These are phyloP conservation scores for Wickerhamomyces sydowiorum DNA, from an alignment of 805 yeast genomes.

Conservation along the genomic window DNA sequence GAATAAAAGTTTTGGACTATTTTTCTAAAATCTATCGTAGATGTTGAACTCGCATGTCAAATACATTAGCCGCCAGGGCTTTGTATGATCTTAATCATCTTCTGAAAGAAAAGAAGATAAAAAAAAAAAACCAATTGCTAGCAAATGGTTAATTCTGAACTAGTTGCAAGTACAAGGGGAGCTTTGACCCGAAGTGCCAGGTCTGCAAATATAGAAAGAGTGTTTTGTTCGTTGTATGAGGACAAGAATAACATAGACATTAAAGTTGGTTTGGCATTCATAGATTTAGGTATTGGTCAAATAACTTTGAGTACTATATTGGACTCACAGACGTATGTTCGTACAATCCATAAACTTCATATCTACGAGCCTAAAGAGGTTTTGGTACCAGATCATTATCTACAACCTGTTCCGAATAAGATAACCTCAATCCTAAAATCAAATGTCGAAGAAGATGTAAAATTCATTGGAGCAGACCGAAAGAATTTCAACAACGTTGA, in stretches of 20 bases:
- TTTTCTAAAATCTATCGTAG: too few relatives aligned
- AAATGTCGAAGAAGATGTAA: constrained; percentile 22
- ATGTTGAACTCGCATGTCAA: too few relatives aligned
- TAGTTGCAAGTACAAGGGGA: too few relatives aligned
- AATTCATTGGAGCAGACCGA: constrained; percentile 20
- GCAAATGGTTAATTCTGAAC: too few relatives aligned
- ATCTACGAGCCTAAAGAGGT: constrained; percentile 30
- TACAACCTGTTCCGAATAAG: constrained; percentile 24
- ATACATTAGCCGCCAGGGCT: too few relatives aligned
- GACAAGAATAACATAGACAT: constrained; percentile 16
- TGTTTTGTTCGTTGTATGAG: constrained; percentile 25
- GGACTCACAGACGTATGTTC: constrained; percentile 41
- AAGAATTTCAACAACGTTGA: constrained; percentile 20
- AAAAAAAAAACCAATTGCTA: too few relatives aligned
- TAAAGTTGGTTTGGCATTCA: constrained; percentile 35
- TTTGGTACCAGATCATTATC: constrained; percentile 26
- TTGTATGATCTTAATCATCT: too few relatives aligned
- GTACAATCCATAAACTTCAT: constrained; percentile 36
- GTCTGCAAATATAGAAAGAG: constrained; percentile 6
- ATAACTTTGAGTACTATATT: constrained; percentile 30
- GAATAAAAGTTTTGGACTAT: too few relatives aligned
- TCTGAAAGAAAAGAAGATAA: too few relatives aligned
- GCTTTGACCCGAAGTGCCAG: too few relatives aligned
- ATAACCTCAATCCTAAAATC: constrained; percentile 30
- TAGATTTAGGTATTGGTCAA: constrained; percentile 32